Conservation (phyloP, 1,284 basidiomycete species). For the Cryptococcus sp. region DNA sequence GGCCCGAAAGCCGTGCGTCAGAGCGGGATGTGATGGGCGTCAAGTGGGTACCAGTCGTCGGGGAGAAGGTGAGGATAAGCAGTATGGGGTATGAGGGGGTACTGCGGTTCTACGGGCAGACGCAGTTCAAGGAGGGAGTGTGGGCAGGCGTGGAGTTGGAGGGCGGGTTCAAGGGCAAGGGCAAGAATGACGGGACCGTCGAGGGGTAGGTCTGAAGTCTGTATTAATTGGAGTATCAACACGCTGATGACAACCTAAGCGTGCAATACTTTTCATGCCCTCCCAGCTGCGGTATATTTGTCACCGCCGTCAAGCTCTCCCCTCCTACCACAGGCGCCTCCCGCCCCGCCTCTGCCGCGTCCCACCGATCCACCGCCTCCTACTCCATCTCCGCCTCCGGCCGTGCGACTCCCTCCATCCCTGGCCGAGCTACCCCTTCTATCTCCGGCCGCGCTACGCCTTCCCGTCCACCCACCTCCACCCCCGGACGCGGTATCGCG, state of each 20-base stretch:
- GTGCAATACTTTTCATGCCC: conserved; percentile 84
- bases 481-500: conserved; percentile 20
- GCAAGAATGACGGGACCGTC: conserved; percentile 92
- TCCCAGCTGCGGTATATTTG: conserved; percentile 85
- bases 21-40: conserved; percentile 12
- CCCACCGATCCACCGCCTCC: conserved; percentile 50
- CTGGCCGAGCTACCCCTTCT: conserved; percentile 40
- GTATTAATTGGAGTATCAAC: neutral
- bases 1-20: conserved; percentile 40
- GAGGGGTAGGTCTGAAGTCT: conserved; percentile 63
- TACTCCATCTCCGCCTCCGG: conserved; percentile 13
- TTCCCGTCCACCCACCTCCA: conserved; percentile 40
- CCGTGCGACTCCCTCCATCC: conserved; percentile 22
- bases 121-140: conserved; percentile 76
- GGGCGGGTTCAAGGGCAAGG: conserved; percentile 80
- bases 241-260: conserved; percentile 49
- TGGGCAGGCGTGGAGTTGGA: conserved; percentile 91
- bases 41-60: conserved; percentile 52
- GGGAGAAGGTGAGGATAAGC: conserved; percentile 78
- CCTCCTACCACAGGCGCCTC: conserved; percentile 60
- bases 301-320: conserved; percentile 75
- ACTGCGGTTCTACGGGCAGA: conserved; percentile 72
- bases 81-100: conserved; percentile 74
- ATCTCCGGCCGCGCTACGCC: conserved; percentile 57
- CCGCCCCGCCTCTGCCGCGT: conserved; percentile 76